These are phyloP conservation scores for Eremochloa ophiuroides DNA, from an alignment of 176 grass and related monocot genomes.

Conservation along the genomic window DNA sequence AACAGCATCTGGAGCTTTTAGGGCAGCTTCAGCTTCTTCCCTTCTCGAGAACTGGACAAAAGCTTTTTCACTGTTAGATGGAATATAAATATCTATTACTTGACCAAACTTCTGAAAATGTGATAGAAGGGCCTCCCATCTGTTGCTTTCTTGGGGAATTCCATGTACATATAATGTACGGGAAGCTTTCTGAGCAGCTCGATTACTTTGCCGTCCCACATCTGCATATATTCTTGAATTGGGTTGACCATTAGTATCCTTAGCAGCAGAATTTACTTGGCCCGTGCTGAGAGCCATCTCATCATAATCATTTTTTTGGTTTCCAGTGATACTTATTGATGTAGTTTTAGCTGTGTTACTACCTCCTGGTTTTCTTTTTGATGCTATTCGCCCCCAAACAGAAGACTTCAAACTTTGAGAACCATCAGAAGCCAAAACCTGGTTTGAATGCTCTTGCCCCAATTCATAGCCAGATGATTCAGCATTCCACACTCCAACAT, in stretches of 20 bases:
- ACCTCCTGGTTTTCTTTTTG: slow-evolving; percentile 40
- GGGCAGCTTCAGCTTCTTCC: slow-evolving; percentile 93
- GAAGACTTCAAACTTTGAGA: slow-evolving; percentile 50
- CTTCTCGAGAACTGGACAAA: slow-evolving; percentile 97
- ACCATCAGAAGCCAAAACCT: slow-evolving; percentile 32
- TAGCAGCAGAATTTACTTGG: slow-evolving; percentile 41
- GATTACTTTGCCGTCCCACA: slow-evolving; percentile 40
- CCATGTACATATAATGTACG: slow-evolving; percentile 91
- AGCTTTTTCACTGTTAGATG: slow-evolving; percentile 77
- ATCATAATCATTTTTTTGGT: slow-evolving; percentile 42
- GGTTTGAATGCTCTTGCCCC: slow-evolving; percentile 31
- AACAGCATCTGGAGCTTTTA: slow-evolving; percentile 89
- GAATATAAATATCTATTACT: slow-evolving; percentile 96
- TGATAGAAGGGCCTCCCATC: slow-evolving; percentile 58
- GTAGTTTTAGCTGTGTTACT: slow-evolving; percentile 34
- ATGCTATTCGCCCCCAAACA: slow-evolving; percentile 77
- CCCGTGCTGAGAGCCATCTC: slow-evolving; percentile 23
- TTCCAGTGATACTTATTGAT: slow-evolving; percentile 32
- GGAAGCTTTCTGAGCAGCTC: slow-evolving; percentile 75
- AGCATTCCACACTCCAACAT: slow-evolving; percentile 47
- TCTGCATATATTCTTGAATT: slow-evolving; percentile 37
- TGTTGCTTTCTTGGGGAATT: slow-evolving; percentile 83
- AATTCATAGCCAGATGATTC: slow-evolving; percentile 47
- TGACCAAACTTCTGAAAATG: slow-evolving; percentile 93
- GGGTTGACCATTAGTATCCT: slow-evolving; percentile 34